Conservation (phyloP, 139 green algal species). For the Auxenochlorella pyrenoidosa region DNA sequence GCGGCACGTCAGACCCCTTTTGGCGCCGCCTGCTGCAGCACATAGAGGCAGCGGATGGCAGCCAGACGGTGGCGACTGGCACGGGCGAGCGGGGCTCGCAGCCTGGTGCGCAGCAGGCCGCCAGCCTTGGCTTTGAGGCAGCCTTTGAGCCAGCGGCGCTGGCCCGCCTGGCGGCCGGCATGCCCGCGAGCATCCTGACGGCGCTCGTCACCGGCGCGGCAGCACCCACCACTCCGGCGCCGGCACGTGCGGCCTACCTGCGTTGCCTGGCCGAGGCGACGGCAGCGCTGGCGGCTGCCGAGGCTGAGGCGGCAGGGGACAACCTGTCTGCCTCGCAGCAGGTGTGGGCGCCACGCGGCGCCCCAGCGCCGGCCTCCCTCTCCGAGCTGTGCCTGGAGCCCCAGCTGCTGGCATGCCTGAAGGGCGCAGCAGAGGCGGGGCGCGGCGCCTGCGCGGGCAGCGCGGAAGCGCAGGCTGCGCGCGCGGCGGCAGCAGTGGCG, state of each 20-base stretch:
- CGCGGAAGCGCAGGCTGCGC: not conserved
- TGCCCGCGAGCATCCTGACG: conserved; percentile 34
- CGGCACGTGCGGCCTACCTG: not conserved
- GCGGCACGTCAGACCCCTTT: conserved; percentile 43
- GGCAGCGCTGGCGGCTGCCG: conserved; percentile 11
- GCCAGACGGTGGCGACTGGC: not conserved
- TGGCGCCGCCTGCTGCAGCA: conserved; percentile 38
- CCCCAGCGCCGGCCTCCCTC: conserved; percentile 28
- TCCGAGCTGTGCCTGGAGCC: conserved; percentile 23
- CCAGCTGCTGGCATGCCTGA: conserved; percentile 3
- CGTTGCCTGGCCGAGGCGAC: not conserved
- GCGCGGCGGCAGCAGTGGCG: not conserved
- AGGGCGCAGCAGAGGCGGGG: not conserved
- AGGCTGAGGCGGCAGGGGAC: conserved; percentile 17
- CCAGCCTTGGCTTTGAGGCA: conserved; percentile 12
- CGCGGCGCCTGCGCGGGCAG: not conserved
- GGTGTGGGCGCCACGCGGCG: conserved; percentile 33
- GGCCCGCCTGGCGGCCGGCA: not conserved
- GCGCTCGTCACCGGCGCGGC: conserved; percentile 23
- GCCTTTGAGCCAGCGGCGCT: conserved; percentile 22
- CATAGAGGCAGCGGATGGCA: conserved; percentile 19
- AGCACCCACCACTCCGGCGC: not conserved
- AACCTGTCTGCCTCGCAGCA: conserved; percentile 35
- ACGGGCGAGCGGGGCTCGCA: not conserved
- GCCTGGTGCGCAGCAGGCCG: not conserved